Conservation (phyloP, 192 early-diverging fungal species). For the Powellomyces hirtus region DNA sequence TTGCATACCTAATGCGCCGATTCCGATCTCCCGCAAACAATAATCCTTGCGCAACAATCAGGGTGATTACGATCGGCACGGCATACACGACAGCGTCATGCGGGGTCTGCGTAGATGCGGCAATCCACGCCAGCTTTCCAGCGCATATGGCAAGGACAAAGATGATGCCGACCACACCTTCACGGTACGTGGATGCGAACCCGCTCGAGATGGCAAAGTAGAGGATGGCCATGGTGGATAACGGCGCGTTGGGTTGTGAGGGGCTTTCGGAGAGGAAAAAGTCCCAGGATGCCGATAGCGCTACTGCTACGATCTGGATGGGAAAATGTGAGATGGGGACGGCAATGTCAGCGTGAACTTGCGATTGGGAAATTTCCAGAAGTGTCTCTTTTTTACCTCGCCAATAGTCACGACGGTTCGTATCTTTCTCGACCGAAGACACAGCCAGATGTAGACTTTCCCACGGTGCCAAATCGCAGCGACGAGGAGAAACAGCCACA, state of each 20-base stretch:
- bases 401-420: background rate
- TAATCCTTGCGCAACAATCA: slow-evolving; percentile 12
- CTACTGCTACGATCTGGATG: slow-evolving; percentile 10
- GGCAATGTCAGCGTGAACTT: background rate
- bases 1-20: slow-evolving; percentile 13
- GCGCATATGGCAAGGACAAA: background rate
- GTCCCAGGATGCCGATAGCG: slow-evolving; percentile 15
- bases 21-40: slow-evolving; percentile 15
- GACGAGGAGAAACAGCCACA: slow-evolving; percentile 14
- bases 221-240: slow-evolving; percentile 5
- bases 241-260: slow-evolving; percentile 1
- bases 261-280: background rate
- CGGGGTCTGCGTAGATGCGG: background rate
- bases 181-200: slow-evolving; percentile 12
- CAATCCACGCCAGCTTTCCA: slow-evolving; percentile 2
- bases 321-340: background rate
- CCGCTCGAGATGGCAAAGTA: slow-evolving; percentile 22
- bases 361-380: background rate
- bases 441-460: slow-evolving; percentile 16
- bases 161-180: slow-evolving; percentile 11
- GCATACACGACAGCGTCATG: slow-evolving; percentile 14
- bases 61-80: slow-evolving; percentile 7
- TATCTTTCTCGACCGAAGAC: slow-evolving; percentile 4
- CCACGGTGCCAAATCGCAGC: slow-evolving; percentile 15
- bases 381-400: slow-evolving; percentile 15